A percentile compares a stretch with the other conserved stretches of the same genome.
These are phyloP conservation scores for Clonostachys rosea DNA, from an alignment of 2,329 filamentous ascomycete species.

Conservation along the genomic window DNA sequence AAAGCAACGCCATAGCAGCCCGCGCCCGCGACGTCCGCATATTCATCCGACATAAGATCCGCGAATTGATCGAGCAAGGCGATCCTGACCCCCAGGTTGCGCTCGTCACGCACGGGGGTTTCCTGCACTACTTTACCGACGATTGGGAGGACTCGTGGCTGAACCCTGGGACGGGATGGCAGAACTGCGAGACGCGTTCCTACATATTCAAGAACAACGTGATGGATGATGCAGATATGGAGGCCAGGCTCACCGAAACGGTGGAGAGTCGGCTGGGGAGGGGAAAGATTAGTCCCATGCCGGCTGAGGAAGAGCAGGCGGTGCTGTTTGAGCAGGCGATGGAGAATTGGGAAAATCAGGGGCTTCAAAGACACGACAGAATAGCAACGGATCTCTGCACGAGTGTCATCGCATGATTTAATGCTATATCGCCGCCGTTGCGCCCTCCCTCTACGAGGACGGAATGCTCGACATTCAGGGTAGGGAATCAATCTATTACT, in stretches of 20 bases:
- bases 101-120: background rate
- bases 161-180: background rate
- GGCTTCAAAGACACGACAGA: background rate
- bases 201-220: background rate
- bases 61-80: background rate
- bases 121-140: background rate
- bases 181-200: background rate
- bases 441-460: no score
- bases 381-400: no score
- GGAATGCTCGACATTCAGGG: no score
- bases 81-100: background rate
- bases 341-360: background rate
- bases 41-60: background rate
- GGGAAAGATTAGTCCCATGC: background rate
- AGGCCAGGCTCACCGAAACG: background rate
- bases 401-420: no score
- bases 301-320: background rate
- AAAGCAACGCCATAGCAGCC: background rate
- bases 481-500: no score
- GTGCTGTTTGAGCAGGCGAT: background rate
- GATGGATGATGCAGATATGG: background rate
- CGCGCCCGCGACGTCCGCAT: background rate
- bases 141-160: background rate
- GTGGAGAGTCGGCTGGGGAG: background rate
- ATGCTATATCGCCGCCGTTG: no score